Percentiles rank a stretch among this genome's conserved stretches.
Evolutionary conservation across 2,329 filamentous ascomycete species (phyloP).

Genomic region (Colletotrichum filicis): DNA sequence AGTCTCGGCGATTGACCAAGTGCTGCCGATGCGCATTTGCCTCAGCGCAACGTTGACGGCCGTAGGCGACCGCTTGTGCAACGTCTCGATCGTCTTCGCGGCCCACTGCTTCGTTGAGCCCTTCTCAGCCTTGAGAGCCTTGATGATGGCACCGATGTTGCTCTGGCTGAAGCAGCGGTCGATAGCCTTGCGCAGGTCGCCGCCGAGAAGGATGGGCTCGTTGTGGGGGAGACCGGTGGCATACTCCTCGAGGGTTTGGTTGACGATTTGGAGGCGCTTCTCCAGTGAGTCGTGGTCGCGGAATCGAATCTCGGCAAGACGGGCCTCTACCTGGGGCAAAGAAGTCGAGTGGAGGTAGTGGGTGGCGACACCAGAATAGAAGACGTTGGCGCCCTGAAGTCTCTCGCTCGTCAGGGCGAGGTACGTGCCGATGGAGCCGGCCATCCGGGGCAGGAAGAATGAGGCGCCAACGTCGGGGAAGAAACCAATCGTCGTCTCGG

Average conservation of each 20-base stretch:
- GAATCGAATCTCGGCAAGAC: conserved; percentile 91
- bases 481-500: conserved; percentile 97
- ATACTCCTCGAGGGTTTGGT: conserved; percentile 92
- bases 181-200: conserved; percentile 80
- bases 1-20: conserved; percentile 85
- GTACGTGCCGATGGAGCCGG: conserved; percentile 89
- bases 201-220: conserved; percentile 74
- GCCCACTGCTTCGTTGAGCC: conserved; percentile 78
- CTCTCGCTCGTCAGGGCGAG: conserved; percentile 90
- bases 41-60: conserved; percentile 85
- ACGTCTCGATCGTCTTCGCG: conserved; percentile 76
- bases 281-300: conserved; percentile 75
- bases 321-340: conserved; percentile 82
- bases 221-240: conserved; percentile 84
- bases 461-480: conserved; percentile 98
- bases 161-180: conserved; percentile 83
- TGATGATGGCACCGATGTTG: conserved; percentile 76
- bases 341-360: conserved; percentile 95
- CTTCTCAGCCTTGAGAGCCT: conserved; percentile 68
- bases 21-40: conserved; percentile 80
- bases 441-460: conserved; percentile 93
- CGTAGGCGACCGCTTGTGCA: conserved; percentile 85
- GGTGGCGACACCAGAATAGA: conserved; percentile 92
- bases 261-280: conserved; percentile 77
- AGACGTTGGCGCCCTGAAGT: conserved; percentile 84